Base-by-base conservation (phyloP, 345 rosid species). In the Eucalyptus marginata region DNA sequence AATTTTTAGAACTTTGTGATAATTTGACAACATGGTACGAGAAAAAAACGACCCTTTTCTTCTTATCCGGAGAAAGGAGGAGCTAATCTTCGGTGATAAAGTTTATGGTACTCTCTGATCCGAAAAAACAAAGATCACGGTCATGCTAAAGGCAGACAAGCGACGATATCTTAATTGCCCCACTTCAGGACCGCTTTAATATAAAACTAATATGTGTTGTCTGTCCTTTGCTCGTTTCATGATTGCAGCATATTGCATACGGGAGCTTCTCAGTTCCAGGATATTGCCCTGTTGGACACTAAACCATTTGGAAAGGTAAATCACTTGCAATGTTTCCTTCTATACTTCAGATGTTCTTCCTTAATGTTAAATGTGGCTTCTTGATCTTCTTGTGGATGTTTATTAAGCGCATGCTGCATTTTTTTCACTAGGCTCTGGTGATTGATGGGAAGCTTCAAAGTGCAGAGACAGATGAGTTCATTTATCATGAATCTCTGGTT, bases 401-500 rank as follows among this genome's bases (percentile, higher is more conserved):
- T 20, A 27, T 50, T 44, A 44, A 25, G 43, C 83, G 43, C 7
- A 43, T 76, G 15, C 47, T 76, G 29, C 25, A 33, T 90, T 20
- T 46, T 25, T 66, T 9, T 44, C 47, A 27, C 22, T 90, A 95
- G 97, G 95, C 93, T 64, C 52, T 95, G 49, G 93, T 95, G 27
- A 93, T 95, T 88, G 97, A 95, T 92, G 97, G 97, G 49, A 95
- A 95, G 94, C 93, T 94, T 58, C 97, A 95, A 83, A 95, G 96
- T 91, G 97, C 97, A 49, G 97, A 95, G 89, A 92, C 91, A 46
- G 97, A 95, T 90, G 97, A 95, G 86, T 94, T 95, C 90, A 95
- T 95, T 87, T 95, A 94, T 90, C 97, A 95, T 92, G 97, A 95
- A 90, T 95, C 90, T 62, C 93, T 94, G 49, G 94, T 95, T 89